Evolutionary conservation across 768 basidiomycete genomes (phyloP).

Genomic region (Agaricus subrufescens): DNA sequence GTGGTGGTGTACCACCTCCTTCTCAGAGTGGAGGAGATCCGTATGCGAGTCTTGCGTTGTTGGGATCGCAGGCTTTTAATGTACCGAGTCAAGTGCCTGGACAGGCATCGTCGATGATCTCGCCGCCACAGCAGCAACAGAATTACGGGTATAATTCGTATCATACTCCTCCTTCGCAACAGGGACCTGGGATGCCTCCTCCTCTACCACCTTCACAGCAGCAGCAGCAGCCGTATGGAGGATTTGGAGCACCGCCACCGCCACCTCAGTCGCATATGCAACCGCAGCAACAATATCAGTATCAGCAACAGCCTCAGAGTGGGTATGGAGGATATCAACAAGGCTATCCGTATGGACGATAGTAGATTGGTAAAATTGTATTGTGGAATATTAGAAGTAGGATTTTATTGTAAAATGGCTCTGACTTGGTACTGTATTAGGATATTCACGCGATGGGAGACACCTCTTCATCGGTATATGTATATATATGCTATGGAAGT

Average conservation of each 20-base stretch:
- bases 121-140: slow-evolving; percentile 18
- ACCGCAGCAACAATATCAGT: slow-evolving; percentile 10
- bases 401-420: background rate
- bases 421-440: too few relatives aligned
- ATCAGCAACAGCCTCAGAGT: slow-evolving; percentile 6
- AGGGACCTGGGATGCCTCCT: slow-evolving; percentile 17
- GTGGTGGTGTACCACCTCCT: slow-evolving; percentile 4
- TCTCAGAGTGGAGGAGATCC: slow-evolving; percentile 24
- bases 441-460: too few relatives aligned
- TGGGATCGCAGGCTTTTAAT: slow-evolving; percentile 15
- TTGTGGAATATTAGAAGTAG: too few relatives aligned
- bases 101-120: slow-evolving; percentile 11
- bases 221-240: slow-evolving; percentile 17
- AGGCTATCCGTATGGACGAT: slow-evolving; percentile 13
- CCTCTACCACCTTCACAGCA: slow-evolving; percentile 18
- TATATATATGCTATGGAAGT: background rate
- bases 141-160: slow-evolving; percentile 12
- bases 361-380: background rate
- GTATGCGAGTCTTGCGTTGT: slow-evolving; percentile 32
- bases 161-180: slow-evolving; percentile 8
- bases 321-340: slow-evolving; percentile 21
- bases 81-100: background rate
- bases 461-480: background rate
- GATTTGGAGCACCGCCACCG: slow-evolving; percentile 12
- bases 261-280: slow-evolving; percentile 11